Evolutionary conservation across 495 filamentous ascomycete genomes (phyloP).

Genomic region (Aspergillus kassunensis): DNA sequence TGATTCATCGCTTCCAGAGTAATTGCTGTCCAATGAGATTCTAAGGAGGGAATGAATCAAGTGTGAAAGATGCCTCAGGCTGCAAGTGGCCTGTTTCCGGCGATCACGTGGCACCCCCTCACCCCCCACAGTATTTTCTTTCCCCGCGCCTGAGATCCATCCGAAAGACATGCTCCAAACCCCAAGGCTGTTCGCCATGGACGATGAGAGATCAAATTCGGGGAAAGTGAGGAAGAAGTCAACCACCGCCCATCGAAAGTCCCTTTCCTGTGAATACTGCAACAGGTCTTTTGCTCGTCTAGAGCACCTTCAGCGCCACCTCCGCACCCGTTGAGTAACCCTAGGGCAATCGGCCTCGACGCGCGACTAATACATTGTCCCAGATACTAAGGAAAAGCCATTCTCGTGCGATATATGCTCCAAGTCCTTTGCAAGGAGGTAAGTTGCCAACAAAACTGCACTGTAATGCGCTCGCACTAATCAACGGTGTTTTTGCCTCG

Average conservation of each 20-base stretch:
- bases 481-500: background rate
- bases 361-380: slow-evolving; percentile 24
- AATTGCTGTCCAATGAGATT: background rate
- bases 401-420: slow-evolving; percentile 51
- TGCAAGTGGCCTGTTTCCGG: background rate
- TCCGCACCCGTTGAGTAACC: slow-evolving; percentile 52
- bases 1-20: too few species aligned
- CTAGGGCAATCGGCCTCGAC: slow-evolving; percentile 11
- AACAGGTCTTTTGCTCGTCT: slow-evolving; percentile 47
- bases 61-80: background rate
- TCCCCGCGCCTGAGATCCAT: slow-evolving; percentile 26
- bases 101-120: slow-evolving; percentile 35
- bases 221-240: slow-evolving; percentile 44
- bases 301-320: slow-evolving; percentile 53
- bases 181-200: slow-evolving; percentile 33
- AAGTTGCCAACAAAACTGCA: slow-evolving; percentile 12
- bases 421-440: slow-evolving; percentile 50
- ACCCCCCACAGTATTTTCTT: slow-evolving; percentile 42
- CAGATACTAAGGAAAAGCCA: slow-evolving; percentile 54
- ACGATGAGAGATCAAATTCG: slow-evolving; percentile 38
- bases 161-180: slow-evolving; percentile 24
- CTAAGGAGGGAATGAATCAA: too few species aligned
- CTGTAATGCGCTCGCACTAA: slow-evolving; percentile 24
- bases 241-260: slow-evolving; percentile 40
- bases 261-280: slow-evolving; percentile 48